Percentiles rank a stretch among this genome's conserved stretches.
Evolutionary conservation across 306 rosid species (phyloP).

Genomic region (Begonia masoniana): DNA sequence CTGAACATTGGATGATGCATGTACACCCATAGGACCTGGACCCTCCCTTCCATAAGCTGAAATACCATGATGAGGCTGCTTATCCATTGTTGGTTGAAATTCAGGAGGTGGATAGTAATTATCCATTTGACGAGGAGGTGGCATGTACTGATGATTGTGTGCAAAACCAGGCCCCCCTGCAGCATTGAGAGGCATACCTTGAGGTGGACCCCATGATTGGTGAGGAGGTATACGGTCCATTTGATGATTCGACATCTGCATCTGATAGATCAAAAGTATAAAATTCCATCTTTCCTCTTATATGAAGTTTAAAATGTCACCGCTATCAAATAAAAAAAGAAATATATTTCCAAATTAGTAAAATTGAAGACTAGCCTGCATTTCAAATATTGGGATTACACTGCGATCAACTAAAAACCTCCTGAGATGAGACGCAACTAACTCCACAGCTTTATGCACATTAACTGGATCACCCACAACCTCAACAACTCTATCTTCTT

Average conservation of each 20-base stretch:
- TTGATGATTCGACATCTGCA: conserved; percentile 67
- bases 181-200: conserved; percentile 60
- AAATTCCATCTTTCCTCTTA: too few relatives aligned
- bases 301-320: too few relatives aligned
- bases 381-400: conserved; percentile 77
- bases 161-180: conserved; percentile 90
- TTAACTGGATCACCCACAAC: conserved; percentile 70
- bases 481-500: conserved; percentile 96
- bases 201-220: conserved; percentile 93
- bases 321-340: too few relatives aligned
- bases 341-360: too few relatives aligned
- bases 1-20: conserved; percentile 55
- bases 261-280: conserved; percentile 21
- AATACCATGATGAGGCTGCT: conserved; percentile 94
- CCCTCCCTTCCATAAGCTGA: conserved; percentile 90
- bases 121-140: conserved; percentile 73
- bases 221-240: conserved; percentile 68
- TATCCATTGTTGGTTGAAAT: conserved; percentile 66
- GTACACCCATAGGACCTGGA: conserved; percentile 37
- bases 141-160: conserved; percentile 67
- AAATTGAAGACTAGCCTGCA: conserved; percentile 38
- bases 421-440: conserved; percentile 84
- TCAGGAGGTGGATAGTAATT: conserved; percentile 70
- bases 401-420: conserved; percentile 91
- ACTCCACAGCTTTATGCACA: conserved; percentile 84